Conservation (phyloP, 225 moss, liverwort and hornwort genomes). For the Marchantia polymorpha region DNA sequence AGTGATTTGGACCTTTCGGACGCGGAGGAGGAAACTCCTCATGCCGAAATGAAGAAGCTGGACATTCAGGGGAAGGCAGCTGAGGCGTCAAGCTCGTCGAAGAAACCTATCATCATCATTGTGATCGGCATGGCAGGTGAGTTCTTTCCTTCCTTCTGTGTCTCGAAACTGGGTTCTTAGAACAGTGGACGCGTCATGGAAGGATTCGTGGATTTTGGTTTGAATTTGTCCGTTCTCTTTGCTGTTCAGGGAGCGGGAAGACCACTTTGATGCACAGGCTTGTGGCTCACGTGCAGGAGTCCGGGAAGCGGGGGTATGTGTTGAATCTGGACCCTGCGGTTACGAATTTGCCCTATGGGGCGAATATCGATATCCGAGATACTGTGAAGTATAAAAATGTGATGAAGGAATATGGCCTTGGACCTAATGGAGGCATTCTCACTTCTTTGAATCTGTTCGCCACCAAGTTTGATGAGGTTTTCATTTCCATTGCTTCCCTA, state of each 20-base stretch:
- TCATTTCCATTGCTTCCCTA: no score
- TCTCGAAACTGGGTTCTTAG: no score
- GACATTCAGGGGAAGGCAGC: slow-evolving; percentile 16
- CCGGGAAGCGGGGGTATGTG: slow-evolving; percentile 77
- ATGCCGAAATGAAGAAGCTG: slow-evolving; percentile 23
- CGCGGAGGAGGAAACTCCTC: slow-evolving; percentile 16
- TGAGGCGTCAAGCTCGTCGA: slow-evolving; percentile 21
- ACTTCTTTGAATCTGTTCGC: slow-evolving; percentile 91
- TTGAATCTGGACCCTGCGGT: slow-evolving; percentile 95
- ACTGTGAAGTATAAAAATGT: slow-evolving; percentile 99
- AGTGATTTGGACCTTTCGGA: slow-evolving; percentile 31
- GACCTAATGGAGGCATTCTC: slow-evolving; percentile 93
- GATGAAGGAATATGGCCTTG: slow-evolving; percentile 92
- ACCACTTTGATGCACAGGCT: slow-evolving; percentile 90
- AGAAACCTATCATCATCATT: slow-evolving; percentile 59
- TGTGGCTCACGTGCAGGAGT: slow-evolving; percentile 58
- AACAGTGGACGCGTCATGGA: background rate
- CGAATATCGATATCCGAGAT: slow-evolving; percentile 96
- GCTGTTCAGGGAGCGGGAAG: slow-evolving; percentile 80
- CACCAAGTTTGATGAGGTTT: slow-evolving; percentile 91
- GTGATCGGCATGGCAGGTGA: slow-evolving; percentile 97
- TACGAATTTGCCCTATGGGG: slow-evolving; percentile 67
- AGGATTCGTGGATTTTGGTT: background rate
- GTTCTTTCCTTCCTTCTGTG: slow-evolving; percentile 1
- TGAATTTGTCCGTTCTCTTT: background rate